Conservation (phyloP, 176 grass and related monocot genomes). For the Ampelocalamus luodianensis region DNA sequence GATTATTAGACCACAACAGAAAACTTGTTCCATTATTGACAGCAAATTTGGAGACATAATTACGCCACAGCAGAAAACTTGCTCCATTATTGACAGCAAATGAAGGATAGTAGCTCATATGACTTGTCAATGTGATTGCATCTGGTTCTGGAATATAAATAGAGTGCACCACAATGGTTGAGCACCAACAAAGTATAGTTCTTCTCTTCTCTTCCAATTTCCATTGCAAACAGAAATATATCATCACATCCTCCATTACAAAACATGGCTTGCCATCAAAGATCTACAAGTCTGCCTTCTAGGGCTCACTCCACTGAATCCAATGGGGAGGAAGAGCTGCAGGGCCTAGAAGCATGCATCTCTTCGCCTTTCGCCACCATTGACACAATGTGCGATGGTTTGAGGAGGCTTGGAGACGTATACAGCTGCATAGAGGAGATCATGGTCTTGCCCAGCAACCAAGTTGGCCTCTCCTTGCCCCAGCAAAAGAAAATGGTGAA, state of each 20-base stretch:
- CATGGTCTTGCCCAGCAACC: constrained; percentile 51
- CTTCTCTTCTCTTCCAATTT: no score
- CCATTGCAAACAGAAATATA: constrained; percentile 15
- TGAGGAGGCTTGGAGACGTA: constrained; percentile 35
- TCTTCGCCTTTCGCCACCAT: constrained; percentile 27
- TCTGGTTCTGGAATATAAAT: constrained; percentile 44
- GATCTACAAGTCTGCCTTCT: constrained; percentile 55
- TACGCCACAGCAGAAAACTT: no score
- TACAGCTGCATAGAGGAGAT: constrained; percentile 44
- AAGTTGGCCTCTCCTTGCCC: constrained; percentile 23
- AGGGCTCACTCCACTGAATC: constrained; percentile 10
- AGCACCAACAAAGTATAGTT: constrained; percentile 2
- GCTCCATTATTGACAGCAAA: constrained; percentile 16
- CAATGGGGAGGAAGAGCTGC: constrained; percentile 49
- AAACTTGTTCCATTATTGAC: constrained; percentile 12
- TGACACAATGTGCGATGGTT: neutral
- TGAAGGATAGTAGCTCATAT: constrained; percentile 3
- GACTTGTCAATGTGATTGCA: neutral
- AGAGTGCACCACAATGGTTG: neutral
- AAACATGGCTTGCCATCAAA: constrained; percentile 55
- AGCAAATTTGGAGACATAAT: neutral
- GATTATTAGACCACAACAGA: no score
- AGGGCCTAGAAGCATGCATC: constrained; percentile 12
- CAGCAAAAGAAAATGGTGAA: constrained; percentile 43
- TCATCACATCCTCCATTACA: neutral